Evolutionary conservation across 129 eudicot genomes (phyloP).

Genomic region (Kitagawia praeruptora): DNA sequence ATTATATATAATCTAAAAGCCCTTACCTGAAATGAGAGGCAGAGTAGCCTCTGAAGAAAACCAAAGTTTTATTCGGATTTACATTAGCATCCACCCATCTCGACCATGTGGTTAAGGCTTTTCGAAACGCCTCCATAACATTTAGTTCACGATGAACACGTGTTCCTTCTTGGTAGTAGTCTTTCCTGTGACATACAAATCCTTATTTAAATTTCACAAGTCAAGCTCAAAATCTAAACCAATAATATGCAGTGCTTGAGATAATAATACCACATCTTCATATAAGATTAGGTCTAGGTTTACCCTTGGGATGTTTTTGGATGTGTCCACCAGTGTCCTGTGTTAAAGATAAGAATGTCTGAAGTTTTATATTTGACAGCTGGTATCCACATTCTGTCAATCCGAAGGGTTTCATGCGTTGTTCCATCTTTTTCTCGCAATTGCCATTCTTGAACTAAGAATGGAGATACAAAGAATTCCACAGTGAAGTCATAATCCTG

Average conservation of each 20-base stretch:
- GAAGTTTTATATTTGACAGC: conserved; percentile 40
- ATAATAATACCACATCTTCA: neutral
- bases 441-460: conserved; percentile 46
- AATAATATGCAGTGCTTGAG: neutral
- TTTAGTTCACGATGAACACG: conserved; percentile 43
- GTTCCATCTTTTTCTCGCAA: conserved; percentile 31
- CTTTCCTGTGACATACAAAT: conserved; percentile 28
- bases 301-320: conserved; percentile 51
- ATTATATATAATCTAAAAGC: too few species aligned
- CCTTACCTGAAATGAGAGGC: conserved; percentile 86
- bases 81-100: conserved; percentile 82
- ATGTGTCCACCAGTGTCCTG: conserved; percentile 70
- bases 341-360: conserved; percentile 42
- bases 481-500: conserved; percentile 49
- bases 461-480: conserved; percentile 50
- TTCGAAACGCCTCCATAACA: conserved; percentile 73
- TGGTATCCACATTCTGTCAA: conserved; percentile 39
- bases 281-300: neutral
- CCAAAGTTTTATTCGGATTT: conserved; percentile 53
- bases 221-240: neutral
- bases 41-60: conserved; percentile 90
- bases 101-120: conserved; percentile 89
- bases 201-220: neutral
- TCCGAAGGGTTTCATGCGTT: conserved; percentile 41
- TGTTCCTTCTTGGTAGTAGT: conserved; percentile 61